phyloP scores from a whole-genome alignment of 805 yeast genomes.

The Wickerhamomyces alni region DNA sequence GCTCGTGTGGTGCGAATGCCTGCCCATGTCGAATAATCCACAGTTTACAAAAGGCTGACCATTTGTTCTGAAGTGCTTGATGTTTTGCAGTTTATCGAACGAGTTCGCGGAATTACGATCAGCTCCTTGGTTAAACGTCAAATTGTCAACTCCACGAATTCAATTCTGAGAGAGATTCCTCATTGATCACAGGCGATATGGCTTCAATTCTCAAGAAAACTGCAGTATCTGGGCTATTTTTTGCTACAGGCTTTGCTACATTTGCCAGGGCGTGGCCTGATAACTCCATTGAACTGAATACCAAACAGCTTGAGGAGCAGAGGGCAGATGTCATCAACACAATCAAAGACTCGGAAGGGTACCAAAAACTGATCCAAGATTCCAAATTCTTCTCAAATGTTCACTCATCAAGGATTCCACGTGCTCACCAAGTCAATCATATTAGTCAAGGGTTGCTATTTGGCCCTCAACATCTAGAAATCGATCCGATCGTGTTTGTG shows the following conservation, averaged over 20 bases:
- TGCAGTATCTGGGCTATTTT: slow-evolving; percentile 11
- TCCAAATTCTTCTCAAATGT: slow-evolving; percentile 21
- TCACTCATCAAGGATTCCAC: slow-evolving; percentile 46
- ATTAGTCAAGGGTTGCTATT: slow-evolving; percentile 68
- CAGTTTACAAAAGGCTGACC: too few species aligned
- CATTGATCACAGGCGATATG: slow-evolving; percentile 3
- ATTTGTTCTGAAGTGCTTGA: too few species aligned
- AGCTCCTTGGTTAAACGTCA: too few species aligned
- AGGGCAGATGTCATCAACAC: slow-evolving; percentile 21
- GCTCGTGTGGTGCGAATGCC: too few species aligned
- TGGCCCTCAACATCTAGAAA: slow-evolving; percentile 61
- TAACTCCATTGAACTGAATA: slow-evolving; percentile 11
- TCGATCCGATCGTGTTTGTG: slow-evolving; percentile 68
- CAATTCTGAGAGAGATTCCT: not conserved
- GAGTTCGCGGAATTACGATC: too few species aligned
- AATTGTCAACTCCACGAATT: too few species aligned
- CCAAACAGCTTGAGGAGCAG: slow-evolving; percentile 16
- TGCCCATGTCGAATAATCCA: too few species aligned
- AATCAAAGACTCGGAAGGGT: slow-evolving; percentile 25
- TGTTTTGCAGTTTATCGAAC: too few species aligned
- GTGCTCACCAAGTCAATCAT: slow-evolving; percentile 53
- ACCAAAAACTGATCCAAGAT: slow-evolving; percentile 17
- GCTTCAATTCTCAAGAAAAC: slow-evolving; percentile 11
- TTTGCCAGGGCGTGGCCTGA: slow-evolving; percentile 23
- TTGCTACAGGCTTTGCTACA: slow-evolving; percentile 21